A percentile compares a stretch with the other conserved stretches of the same genome.
Evolutionary conservation across 2,329 filamentous ascomycete species (phyloP).

Genomic region (Alternaria burnsii): DNA sequence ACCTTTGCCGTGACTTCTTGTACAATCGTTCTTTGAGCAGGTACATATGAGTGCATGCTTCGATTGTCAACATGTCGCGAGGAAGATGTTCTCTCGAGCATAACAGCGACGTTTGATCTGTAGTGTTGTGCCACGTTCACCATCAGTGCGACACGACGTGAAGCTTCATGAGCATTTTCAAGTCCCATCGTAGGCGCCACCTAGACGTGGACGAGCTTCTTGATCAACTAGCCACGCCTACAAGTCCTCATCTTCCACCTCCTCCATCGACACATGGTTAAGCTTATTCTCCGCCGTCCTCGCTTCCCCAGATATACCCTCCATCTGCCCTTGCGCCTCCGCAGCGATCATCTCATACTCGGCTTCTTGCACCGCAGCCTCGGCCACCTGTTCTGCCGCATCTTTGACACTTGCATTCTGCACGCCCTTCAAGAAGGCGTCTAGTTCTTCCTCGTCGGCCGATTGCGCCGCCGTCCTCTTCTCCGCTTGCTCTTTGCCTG

Average conservation of each 20-base stretch:
- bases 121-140: background rate
- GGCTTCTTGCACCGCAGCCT: constrained; percentile 49
- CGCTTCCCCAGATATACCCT: constrained; percentile 42
- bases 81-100: background rate
- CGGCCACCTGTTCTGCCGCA: constrained; percentile 41
- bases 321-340: constrained; percentile 45
- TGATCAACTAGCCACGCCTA: constrained; percentile 10
- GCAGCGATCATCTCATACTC: constrained; percentile 52
- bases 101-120: background rate
- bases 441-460: constrained; percentile 35
- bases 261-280: constrained; percentile 56
- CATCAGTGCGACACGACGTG: background rate
- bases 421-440: constrained; percentile 39
- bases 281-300: constrained; percentile 46
- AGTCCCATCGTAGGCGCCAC: background rate
- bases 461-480: background rate
- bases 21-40: background rate
- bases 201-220: background rate
- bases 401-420: constrained; percentile 27
- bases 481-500: background rate
- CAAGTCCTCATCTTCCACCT: constrained; percentile 56
- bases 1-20: background rate
- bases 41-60: background rate
- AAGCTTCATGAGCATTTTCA: background rate
- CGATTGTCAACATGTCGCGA: background rate